These are phyloP conservation scores for Teunomyces gatunensis DNA, from an alignment of 805 yeast species.

Conservation along the genomic window DNA sequence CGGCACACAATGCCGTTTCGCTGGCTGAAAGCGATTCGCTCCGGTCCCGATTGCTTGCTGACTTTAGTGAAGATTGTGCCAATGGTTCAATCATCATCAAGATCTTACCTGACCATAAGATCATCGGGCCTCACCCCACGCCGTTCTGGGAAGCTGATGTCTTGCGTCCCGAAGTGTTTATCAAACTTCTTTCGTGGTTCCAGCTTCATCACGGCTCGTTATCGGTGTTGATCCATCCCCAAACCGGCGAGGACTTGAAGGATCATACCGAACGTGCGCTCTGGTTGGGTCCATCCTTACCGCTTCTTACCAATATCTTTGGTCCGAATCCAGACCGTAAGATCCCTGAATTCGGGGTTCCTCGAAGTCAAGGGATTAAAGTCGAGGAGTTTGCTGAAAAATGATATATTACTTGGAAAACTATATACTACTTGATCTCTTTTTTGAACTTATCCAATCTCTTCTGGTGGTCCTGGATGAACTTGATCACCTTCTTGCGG, in stretches of 20 bases:
- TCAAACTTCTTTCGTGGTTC: conserved; percentile 28
- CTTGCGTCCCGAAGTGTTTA: conserved; percentile 27
- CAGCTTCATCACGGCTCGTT: conserved; percentile 28
- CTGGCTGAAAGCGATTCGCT: conserved; percentile 20
- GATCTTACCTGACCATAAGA: conserved; percentile 21
- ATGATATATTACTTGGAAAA: not conserved
- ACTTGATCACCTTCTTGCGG: conserved; percentile 59
- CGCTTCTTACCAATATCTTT: conserved; percentile 15
- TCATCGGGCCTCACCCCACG: conserved; percentile 32
- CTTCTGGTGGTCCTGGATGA: conserved; percentile 58
- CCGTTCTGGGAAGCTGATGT: conserved; percentile 37
- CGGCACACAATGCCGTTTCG: conserved; percentile 16
- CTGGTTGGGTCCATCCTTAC: conserved; percentile 28
- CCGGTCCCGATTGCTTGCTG: conserved; percentile 18
- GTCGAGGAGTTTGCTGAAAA: conserved; percentile 11
- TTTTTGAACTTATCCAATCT: conserved; percentile 49
- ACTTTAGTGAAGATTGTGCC: conserved; percentile 21
- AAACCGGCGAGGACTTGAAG: conserved; percentile 26
- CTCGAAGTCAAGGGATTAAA: conserved; percentile 13
- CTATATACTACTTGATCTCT: conserved; percentile 13
- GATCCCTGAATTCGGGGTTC: conserved; percentile 28
- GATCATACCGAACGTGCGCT: conserved; percentile 30
- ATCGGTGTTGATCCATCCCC: conserved; percentile 33
- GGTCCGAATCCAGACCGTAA: conserved; percentile 6
- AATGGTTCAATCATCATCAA: conserved; percentile 30